Base-by-base conservation (phyloP, 2,329 filamentous ascomycete species). In the Colletotrichum tropicicola region DNA sequence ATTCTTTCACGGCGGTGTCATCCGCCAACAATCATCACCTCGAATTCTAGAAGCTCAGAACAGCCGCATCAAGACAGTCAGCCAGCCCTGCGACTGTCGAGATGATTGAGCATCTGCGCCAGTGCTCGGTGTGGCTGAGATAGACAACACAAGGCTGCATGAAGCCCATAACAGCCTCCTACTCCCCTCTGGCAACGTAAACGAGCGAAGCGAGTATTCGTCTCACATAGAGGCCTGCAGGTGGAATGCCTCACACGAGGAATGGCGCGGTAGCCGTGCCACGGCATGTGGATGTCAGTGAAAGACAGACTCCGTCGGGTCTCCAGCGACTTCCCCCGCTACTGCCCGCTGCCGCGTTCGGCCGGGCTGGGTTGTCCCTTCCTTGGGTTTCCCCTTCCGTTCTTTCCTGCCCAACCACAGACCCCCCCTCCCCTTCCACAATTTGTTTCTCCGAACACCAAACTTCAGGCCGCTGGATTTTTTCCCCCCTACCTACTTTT, bases 381-480 rank as follows among this genome's bases (percentile, higher is more conserved):
- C 37, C 21, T 55, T 32, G 48, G 61, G 61, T 37, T 27, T 37
- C 27, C 41, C 44, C 25, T 59, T 57, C 45, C 63, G 45, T 58
- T 35, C 28, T 52, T 65, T 65, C 48, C 62, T 63, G 51, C 62
- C 62, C 62, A 66, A 66, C 62, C 62, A 55, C 60, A 32, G 59
- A 32, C 44, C 62, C 59, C 58, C 48, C 59, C 51, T 59, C 47
- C 32, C 35, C 45, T 56, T 63, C 58, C 62, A 62, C 62, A 61
- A 47, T 47, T 63, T 63, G 45, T 47, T 47, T 60, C 60, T 51
- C 58, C 39, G 48, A 60, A 30, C 21, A 54, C 25, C 52, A 55
- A 39, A 48, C 56, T 43, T 55, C 43, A 47, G 60, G 41, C 41
- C 35, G 25, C 8, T 19, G 32, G 21, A 37, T 30, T 30, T 52